A percentile compares a stretch with the other conserved stretches of the same genome.
Conservation (phyloP, 2,329 filamentous ascomycete species). For the Bipolaris oryzae region DNA sequence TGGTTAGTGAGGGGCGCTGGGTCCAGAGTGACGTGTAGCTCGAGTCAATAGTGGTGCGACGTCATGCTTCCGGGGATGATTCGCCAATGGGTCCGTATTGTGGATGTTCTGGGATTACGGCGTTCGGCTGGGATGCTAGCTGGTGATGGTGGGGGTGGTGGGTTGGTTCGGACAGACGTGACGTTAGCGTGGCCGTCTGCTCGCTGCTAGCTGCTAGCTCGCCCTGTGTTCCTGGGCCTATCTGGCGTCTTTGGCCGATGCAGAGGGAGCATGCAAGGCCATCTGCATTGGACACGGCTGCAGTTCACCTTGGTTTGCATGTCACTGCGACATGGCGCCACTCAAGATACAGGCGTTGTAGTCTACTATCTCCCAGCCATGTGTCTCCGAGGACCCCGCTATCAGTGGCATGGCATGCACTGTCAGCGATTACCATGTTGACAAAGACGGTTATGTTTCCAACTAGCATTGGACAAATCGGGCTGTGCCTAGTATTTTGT, state of each 20-base stretch:
- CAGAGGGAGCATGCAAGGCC: background rate
- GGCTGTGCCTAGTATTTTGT: background rate
- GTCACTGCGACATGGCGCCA: no score
- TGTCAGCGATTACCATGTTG: constrained; percentile 35
- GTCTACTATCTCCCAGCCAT: background rate
- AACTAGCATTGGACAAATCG: background rate
- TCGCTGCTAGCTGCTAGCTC: constrained; percentile 11
- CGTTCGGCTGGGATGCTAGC: constrained; percentile 25
- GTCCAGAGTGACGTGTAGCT: constrained; percentile 38
- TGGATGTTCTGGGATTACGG: constrained; percentile 30
- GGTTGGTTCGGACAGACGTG: constrained; percentile 21
- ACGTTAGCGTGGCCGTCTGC: constrained; percentile 16
- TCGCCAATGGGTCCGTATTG: constrained; percentile 27
- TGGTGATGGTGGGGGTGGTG: constrained; percentile 25
- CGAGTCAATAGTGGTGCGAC: constrained; percentile 17
- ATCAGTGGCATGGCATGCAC: constrained; percentile 25
- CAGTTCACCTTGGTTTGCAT: background rate
- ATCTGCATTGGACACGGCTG: background rate
- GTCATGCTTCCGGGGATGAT: constrained; percentile 26
- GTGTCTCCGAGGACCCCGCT: constrained; percentile 3
- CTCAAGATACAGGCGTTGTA: background rate
- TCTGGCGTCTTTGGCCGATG: constrained; percentile 1
- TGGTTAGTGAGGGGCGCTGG: constrained; percentile 37
- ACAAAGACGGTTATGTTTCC: constrained; percentile 22
- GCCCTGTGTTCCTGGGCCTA: constrained; percentile 2